Conservation (phyloP, 2,329 filamentous ascomycete species). For the Emydomyces testavorans region DNA sequence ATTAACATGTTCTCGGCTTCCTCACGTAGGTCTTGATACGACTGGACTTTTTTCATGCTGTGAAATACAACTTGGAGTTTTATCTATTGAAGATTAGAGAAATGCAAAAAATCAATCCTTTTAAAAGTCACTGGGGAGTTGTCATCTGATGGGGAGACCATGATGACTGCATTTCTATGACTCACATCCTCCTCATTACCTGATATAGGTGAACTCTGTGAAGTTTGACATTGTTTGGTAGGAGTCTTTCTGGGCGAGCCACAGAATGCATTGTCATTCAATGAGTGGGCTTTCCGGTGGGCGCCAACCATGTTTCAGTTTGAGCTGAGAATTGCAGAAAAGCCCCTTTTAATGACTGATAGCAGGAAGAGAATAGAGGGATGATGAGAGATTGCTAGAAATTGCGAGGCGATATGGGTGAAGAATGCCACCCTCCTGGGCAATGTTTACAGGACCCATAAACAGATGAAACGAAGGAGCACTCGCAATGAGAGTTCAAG, state of each 20-base stretch:
- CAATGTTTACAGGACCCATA: too few species aligned
- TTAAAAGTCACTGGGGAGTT: background rate
- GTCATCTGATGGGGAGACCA: background rate
- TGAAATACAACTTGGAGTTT: background rate
- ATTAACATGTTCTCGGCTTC: background rate
- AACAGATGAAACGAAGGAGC: too few species aligned
- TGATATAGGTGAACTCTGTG: background rate
- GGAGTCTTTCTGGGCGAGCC: background rate
- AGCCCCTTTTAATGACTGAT: too few species aligned
- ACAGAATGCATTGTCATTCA: background rate
- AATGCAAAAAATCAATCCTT: background rate
- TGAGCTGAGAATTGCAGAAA: too few species aligned
- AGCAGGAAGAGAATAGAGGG: too few species aligned
- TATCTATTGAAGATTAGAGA: background rate
- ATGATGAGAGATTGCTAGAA: too few species aligned
- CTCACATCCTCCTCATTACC: background rate
- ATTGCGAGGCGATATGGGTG: too few species aligned
- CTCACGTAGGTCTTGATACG: background rate
- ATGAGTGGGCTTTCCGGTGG: background rate
- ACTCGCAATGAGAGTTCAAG: too few species aligned
- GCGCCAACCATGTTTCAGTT: too few species aligned
- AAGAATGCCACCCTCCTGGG: too few species aligned
- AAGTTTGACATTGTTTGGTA: background rate
- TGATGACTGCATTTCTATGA: background rate
- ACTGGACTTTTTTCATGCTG: background rate